A percentile compares a stretch with the other conserved stretches of the same genome.
These are phyloP conservation scores for Leptodermis oblonga DNA, from an alignment of 257 asterid genomes.

Conservation along the genomic window DNA sequence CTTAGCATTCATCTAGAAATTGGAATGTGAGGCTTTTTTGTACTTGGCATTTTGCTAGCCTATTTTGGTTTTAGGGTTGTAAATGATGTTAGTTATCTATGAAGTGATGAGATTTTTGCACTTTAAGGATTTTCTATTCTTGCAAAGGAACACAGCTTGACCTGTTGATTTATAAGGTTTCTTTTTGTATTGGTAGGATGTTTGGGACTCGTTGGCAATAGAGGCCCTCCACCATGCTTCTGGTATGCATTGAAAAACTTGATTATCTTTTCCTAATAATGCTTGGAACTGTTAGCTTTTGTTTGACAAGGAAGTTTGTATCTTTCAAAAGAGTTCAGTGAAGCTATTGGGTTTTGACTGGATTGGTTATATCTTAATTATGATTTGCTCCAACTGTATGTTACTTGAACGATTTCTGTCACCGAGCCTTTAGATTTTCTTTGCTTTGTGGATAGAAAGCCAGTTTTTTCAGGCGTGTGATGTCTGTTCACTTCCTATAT, in stretches of 20 bases:
- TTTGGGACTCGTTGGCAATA: constrained; percentile 86
- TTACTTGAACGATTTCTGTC: background rate
- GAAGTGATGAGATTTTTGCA: background rate
- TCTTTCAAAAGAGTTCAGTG: background rate
- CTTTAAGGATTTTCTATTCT: background rate
- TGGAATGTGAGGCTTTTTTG: background rate
- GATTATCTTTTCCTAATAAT: background rate
- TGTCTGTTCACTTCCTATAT: background rate
- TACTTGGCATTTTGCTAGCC: background rate
- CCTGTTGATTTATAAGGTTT: constrained; percentile 10
- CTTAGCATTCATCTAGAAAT: background rate
- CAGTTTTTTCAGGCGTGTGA: background rate
- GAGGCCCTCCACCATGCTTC: constrained; percentile 81
- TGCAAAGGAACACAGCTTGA: background rate
- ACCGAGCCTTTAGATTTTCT: background rate
- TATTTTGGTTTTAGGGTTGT: background rate
- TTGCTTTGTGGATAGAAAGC: background rate
- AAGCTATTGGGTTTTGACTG: background rate
- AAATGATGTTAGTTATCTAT: background rate
- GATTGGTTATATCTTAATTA: background rate
- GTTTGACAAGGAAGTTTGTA: background rate
- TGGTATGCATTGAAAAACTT: constrained; percentile 39
- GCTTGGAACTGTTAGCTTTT: background rate
- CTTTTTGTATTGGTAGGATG: constrained; percentile 39
- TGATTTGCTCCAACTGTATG: background rate